Base-by-base conservation (phyloP, 768 basidiomycete species). In the Filobasidium floriforme region DNA sequence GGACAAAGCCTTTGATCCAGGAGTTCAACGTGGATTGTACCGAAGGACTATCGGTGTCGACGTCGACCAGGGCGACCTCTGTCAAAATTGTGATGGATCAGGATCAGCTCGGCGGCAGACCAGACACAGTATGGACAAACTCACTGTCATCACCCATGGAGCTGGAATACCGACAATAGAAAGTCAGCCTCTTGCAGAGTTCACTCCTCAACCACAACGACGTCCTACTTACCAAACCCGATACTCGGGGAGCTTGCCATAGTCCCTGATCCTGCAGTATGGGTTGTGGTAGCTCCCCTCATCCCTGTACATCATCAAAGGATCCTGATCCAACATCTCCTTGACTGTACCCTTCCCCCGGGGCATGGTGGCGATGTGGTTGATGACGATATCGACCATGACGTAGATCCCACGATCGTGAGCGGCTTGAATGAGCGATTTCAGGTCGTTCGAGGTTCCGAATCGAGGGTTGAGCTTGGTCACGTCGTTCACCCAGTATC, bases 381-480 rank as follows among this genome's bases (percentile, higher is more conserved):
- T 92, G 40, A 88, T 85, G 24, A 91, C 88, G 41, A 89, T 78
- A 71, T 92, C 90, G 62, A 90, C 86, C 89, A 91, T 92, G 69
- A 92, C 80, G 75, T 86, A 88, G 89, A 92, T 91, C 62, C 83
- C 84, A 43, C 89, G 84, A 22, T 80, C 78, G 77, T 92, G 90
- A 7, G 90, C 73, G 62, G 87, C 89, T 24, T 77, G 76, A 28
- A 83, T 84, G 61, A 91, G 84, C 5, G 82, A 82, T 70, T 86
- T 87, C 62, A 91, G 82, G 73, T 91, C 90, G 66, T 85, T 84
- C 0, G 84, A 79, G 5, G 85, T 85, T 22, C 89, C 90, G 71
- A 90, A 90, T 54, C 82, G 83, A 46, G 81, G 77, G 76, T 90
- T 91, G 49, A 91, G 81, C 69, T 83, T 73, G 51, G 85, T 80